A percentile compares a stretch with the other conserved stretches of the same genome.
These are phyloP conservation scores for Termitomyces sp. DNA, from an alignment of 768 basidiomycete genomes.

Conservation along the genomic window DNA sequence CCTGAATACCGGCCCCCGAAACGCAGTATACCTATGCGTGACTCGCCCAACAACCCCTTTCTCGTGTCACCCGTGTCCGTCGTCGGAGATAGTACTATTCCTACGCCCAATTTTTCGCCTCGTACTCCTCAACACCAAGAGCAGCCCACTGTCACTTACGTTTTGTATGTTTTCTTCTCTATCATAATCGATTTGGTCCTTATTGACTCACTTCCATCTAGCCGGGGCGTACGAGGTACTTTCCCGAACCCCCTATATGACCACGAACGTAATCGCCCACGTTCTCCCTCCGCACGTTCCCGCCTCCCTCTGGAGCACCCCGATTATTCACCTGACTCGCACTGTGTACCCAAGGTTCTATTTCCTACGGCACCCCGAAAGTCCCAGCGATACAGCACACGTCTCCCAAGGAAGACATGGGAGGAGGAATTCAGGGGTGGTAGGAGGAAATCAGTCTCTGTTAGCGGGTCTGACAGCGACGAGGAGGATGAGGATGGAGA, in stretches of 20 bases:
- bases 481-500: slow-evolving; percentile 13
- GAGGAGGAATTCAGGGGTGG: slow-evolving; percentile 7
- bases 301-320: slow-evolving; percentile 56
- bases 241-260: slow-evolving; percentile 63
- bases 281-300: slow-evolving; percentile 40
- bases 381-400: slow-evolving; percentile 6
- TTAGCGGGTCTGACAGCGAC: slow-evolving; percentile 17
- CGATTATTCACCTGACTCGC: slow-evolving; percentile 54
- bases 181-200: not conserved
- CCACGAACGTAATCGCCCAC: slow-evolving; percentile 31
- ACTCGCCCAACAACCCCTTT: slow-evolving; percentile 73
- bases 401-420: not conserved
- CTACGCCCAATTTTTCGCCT: slow-evolving; percentile 22
- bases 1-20: slow-evolving; percentile 21
- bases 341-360: slow-evolving; percentile 51
- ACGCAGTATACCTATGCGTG: slow-evolving; percentile 31
- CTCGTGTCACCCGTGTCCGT: slow-evolving; percentile 31
- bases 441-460: slow-evolving; percentile 11
- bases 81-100: slow-evolving; percentile 25
- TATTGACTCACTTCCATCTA: slow-evolving; percentile 20
- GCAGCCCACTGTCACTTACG: slow-evolving; percentile 60
- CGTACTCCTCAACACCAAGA: slow-evolving; percentile 38
- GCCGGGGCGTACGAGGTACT: slow-evolving; percentile 60
- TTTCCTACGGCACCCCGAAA: slow-evolving; percentile 34
- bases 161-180: slow-evolving; percentile 49